These are phyloP conservation scores for Apiospora arundinis DNA, from an alignment of 2,329 filamentous ascomycete genomes.

Conservation along the genomic window DNA sequence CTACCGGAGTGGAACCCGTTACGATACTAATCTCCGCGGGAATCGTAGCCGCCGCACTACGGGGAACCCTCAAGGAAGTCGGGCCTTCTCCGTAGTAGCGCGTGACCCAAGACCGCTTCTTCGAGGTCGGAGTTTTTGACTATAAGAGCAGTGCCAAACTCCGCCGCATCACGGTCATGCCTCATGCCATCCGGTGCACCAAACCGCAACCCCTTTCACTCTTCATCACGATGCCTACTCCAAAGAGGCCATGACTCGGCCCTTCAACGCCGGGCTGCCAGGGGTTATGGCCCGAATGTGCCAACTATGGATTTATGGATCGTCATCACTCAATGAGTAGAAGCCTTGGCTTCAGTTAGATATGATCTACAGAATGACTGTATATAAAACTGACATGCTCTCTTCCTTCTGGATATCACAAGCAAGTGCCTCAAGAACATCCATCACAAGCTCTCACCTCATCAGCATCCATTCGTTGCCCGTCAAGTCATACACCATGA, in stretches of 20 bases:
- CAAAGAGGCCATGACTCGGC: not conserved
- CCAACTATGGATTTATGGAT: not conserved
- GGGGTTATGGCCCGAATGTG: not conserved
- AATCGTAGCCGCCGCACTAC: conserved; percentile 7
- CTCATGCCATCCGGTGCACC: not conserved
- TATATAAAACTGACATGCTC: not conserved
- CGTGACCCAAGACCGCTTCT: not conserved
- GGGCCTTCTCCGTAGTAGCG: not conserved
- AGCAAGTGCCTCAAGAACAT: not conserved
- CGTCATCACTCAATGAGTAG: too few relatives aligned
- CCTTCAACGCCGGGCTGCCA: not conserved
- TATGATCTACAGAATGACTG: not conserved
- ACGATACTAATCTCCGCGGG: not conserved
- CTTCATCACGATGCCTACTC: not conserved
- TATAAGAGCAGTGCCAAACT: not conserved
- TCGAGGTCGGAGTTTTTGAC: not conserved
- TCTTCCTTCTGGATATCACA: not conserved
- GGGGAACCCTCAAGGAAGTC: not conserved
- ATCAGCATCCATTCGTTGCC: not conserved
- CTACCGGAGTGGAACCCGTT: not conserved
- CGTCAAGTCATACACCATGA: not conserved
- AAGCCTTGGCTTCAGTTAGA: not conserved
- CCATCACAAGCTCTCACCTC: not conserved
- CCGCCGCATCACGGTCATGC: not conserved
- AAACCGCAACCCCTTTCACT: not conserved